Percentiles rank a stretch among this genome's conserved stretches.
These are phyloP conservation scores for Pyracantha coccinea DNA, from an alignment of 331 rosid species.

Conservation along the genomic window DNA sequence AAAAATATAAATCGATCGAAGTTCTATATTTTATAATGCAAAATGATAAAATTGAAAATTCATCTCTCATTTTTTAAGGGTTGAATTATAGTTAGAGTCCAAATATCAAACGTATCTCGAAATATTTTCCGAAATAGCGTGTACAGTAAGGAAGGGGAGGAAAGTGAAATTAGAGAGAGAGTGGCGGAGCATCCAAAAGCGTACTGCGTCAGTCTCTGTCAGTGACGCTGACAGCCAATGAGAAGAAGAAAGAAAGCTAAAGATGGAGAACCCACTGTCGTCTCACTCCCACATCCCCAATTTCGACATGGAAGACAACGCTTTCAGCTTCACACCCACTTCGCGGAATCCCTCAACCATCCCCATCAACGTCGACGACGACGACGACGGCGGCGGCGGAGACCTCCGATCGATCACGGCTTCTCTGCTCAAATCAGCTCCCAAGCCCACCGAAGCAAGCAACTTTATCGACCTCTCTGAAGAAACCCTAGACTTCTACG, in stretches of 20 bases:
- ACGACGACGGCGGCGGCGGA: conserved; percentile 13
- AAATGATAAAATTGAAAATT: too few relatives aligned
- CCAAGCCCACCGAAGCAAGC: background rate
- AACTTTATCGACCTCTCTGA: conserved; percentile 33
- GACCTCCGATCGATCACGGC: conserved; percentile 8
- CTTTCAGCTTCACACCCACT: conserved; percentile 3
- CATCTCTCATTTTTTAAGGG: too few relatives aligned
- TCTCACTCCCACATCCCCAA: background rate
- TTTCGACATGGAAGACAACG: conserved; percentile 16
- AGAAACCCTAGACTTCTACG: background rate
- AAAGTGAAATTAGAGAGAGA: too few relatives aligned
- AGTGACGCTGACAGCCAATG: too few relatives aligned
- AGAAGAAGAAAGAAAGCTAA: background rate
- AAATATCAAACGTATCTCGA: too few relatives aligned
- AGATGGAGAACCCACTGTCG: background rate
- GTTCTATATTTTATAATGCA: too few relatives aligned
- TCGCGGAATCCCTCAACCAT: background rate
- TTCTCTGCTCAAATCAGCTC: background rate
- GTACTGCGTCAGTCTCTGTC: too few relatives aligned
- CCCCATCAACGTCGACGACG: conserved; percentile 24
- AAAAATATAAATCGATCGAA: too few relatives aligned
- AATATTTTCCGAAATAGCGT: too few relatives aligned
- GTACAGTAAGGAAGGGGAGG: too few relatives aligned
- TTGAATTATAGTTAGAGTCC: too few relatives aligned
- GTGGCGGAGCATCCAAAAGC: background rate